Evolutionary conservation across 2,329 filamentous ascomycete genomes (phyloP).

Genomic region (Zymoseptoria tritici): DNA sequence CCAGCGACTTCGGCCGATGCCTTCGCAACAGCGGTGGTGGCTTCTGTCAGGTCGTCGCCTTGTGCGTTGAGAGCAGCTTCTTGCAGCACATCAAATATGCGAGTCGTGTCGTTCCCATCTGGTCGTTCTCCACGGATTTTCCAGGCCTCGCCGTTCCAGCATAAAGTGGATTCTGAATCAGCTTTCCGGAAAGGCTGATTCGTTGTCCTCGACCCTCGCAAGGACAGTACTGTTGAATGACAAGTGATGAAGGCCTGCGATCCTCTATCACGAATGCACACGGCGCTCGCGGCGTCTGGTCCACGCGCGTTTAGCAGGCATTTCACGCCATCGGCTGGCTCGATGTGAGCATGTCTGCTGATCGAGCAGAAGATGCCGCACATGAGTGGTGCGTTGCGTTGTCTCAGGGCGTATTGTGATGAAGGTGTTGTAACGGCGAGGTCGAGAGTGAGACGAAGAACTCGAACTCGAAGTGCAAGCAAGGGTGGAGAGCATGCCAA

Average conservation of each 20-base stretch:
- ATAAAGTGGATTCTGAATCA: conserved; percentile 58
- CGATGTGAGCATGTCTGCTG: conserved; percentile 17
- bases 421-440: not conserved
- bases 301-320: conserved; percentile 24
- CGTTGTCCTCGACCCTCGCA: conserved; percentile 68
- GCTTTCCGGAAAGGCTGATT: conserved; percentile 63
- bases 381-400: conserved; percentile 15
- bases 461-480: not conserved
- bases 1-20: conserved; percentile 40
- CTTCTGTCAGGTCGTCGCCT: not conserved
- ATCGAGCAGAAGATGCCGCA: conserved; percentile 32
- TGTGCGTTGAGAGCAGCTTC: no score
- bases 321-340: conserved; percentile 15
- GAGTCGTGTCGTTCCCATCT: conserved; percentile 70
- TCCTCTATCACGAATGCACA: conserved; percentile 4
- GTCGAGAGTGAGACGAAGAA: not conserved
- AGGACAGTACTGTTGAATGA: conserved; percentile 77
- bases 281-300: conserved; percentile 21
- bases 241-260: conserved; percentile 45
- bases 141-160: conserved; percentile 99
- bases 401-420: not conserved
- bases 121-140: conserved; percentile 53
- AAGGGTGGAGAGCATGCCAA: not conserved
- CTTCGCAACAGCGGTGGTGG: conserved; percentile 2
- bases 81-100: conserved; percentile 54